Evolutionary conservation across 2,329 filamentous ascomycete genomes (phyloP).

Genomic region (Apiospora hydei): DNA sequence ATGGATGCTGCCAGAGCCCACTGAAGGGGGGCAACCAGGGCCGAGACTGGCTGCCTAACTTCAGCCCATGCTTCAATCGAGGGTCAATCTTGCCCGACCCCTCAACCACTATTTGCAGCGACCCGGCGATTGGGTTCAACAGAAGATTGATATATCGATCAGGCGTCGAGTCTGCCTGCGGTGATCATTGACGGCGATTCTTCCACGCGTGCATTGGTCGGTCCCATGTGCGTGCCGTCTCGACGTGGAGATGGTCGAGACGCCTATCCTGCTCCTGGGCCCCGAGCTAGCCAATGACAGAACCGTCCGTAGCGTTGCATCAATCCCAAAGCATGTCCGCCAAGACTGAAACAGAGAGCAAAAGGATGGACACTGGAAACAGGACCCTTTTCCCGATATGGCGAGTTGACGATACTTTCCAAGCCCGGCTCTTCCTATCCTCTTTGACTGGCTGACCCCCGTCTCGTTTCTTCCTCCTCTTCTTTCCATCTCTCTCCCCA

Average conservation of each 20-base stretch:
- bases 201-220: neutral
- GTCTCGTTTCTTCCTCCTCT: neutral
- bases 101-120: neutral
- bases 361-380: neutral
- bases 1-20: neutral
- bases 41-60: neutral
- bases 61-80: neutral
- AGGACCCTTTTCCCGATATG: neutral
- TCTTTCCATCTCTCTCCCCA: neutral
- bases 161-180: neutral
- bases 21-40: neutral
- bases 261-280: neutral
- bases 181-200: neutral
- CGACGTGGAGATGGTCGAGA: neutral
- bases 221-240: neutral
- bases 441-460: neutral
- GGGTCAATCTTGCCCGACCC: neutral
- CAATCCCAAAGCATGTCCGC: neutral
- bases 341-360: conserved; percentile 15
- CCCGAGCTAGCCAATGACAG: neutral
- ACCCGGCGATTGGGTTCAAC: neutral
- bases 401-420: neutral
- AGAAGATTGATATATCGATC: neutral
- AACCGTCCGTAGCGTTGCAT: neutral
- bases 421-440: neutral